Percentiles rank a stretch among this genome's conserved stretches.
These are phyloP conservation scores for Populus tremula DNA, from an alignment of 345 rosid species.

Conservation along the genomic window DNA sequence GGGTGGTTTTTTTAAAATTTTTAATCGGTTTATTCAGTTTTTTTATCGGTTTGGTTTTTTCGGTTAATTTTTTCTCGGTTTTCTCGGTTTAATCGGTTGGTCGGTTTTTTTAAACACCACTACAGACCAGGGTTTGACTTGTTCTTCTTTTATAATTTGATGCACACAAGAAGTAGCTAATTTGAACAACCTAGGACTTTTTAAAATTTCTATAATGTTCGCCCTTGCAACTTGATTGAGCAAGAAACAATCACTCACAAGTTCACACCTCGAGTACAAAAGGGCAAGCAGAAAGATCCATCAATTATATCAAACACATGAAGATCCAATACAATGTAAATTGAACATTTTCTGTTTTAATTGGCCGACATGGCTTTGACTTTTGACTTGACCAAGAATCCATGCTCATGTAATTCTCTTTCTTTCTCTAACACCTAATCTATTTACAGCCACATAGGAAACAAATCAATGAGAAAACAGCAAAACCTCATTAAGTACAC, in stretches of 20 bases:
- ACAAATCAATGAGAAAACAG: slow-evolving; percentile 4
- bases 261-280: not conserved
- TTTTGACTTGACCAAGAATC: not conserved
- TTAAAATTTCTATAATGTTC: no score
- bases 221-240: not conserved
- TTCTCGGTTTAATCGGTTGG: no score
- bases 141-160: no score
- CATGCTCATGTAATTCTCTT: not conserved
- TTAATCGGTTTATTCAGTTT: no score
- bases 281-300: no score
- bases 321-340: not conserved
- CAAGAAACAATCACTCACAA: not conserved
- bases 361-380: not conserved
- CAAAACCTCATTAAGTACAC: not conserved
- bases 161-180: no score
- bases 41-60: no score
- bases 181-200: no score
- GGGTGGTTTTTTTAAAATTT: no score
- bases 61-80: no score
- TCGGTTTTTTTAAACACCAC: no score
- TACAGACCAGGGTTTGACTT: no score
- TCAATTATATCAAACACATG: not conserved
- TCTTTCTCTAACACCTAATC: slow-evolving; percentile 3
- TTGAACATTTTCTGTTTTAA: not conserved
- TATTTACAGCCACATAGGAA: slow-evolving; percentile 27